Base-by-base conservation (phyloP, 371 early-diverging fungal species). In the Coemansia sp. region DNA sequence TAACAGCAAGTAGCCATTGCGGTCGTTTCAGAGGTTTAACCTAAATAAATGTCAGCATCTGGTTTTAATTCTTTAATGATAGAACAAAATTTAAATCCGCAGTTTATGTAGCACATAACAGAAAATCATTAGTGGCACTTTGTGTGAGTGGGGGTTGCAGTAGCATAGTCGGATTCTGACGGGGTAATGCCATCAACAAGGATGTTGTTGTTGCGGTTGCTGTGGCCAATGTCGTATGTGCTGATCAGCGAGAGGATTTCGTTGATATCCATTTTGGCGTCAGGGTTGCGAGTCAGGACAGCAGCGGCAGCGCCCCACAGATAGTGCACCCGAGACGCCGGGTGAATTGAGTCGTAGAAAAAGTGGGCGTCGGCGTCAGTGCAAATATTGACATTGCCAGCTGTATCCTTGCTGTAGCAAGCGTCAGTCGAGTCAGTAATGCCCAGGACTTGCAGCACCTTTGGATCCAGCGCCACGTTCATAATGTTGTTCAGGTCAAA, bases 331-430 rank as follows among this genome's bases (percentile, higher is more conserved):
- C 80, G 74, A 43, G 69, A 59, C 7, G 67, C 67, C 0, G 79
- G 79, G 38, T 79, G 79, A 14, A 79, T 42, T 20, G 38, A 34
- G 43, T 79, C 79, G 26, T 70, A 67, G 62, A 79, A 79, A 20
- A 70, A 57, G 58, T 79, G 59, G 38, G 63, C 35, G 59, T 79
- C 78, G 36, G 79, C 71, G 59, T 79, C 66, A 9, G 35, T 5
- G 65, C 79, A 79, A 1, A 76, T 42, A 39, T 14, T 55, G 36
- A 36, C 43, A 10, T 50, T 41, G 3, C 62, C 73, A 5, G 31
- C 35, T 13, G 45, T 4, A 2, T 60, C 70, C 7, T 63, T 54
- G 9, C 35, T 42, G 41, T 59, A 63, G 63, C 79, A 79, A 3
- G 68, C 74, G 0, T 48, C 36, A 14, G 51, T 52, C 2, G 65